Evolutionary conservation across 371 early-diverging fungal species (phyloP), one percentile per base, ranked within the genome.

Genomic region (Circinella minor): DNA sequence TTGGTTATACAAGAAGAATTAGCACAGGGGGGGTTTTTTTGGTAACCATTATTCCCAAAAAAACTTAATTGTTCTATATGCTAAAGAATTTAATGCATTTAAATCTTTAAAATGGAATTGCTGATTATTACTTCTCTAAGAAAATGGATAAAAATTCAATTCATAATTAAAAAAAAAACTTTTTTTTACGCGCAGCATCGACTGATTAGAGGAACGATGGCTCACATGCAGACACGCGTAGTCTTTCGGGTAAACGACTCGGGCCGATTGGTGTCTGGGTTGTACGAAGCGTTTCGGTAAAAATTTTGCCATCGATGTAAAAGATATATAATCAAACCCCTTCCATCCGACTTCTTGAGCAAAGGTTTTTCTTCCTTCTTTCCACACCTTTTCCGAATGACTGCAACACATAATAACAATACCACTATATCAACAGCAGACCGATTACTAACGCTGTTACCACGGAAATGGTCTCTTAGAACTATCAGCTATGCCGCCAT

Each of bases 401-500:
- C 57, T 34, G 57, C 57, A 34, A 57, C 57, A n/a, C 57, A 57
- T 34, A 57, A 57, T n/a, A 18, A 18, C 27, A 57, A 18, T 7
- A 51, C 8, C 51, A 51, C 5, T n/a, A 15, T 17, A 5, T 13
- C 15, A 14, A 13, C 51, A 8, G 15, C 51, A 8, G 57, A 57
- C 27, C 57, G 34, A 57, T 57, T 57, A 57, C 14, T 18, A n/a
- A 8, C 34, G 27, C 20, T 57, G 57, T 57, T 65, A 36, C 65
- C 37, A 18, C 49, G 54, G 54, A 46, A 51, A 59, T 66, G 67
- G 68, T 37, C 43, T 18, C 61, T 61, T 46, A 18, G 36, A 17
- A 37, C 27, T 4, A 15, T 62, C 7, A 36, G 59, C 34, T 43
- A 81, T 48, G 65, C 70, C 4, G 38, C 74, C 39, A 66, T 82